Conservation (phyloP, 2,329 filamentous ascomycete species). For the Sordariomycetes sp. region DNA sequence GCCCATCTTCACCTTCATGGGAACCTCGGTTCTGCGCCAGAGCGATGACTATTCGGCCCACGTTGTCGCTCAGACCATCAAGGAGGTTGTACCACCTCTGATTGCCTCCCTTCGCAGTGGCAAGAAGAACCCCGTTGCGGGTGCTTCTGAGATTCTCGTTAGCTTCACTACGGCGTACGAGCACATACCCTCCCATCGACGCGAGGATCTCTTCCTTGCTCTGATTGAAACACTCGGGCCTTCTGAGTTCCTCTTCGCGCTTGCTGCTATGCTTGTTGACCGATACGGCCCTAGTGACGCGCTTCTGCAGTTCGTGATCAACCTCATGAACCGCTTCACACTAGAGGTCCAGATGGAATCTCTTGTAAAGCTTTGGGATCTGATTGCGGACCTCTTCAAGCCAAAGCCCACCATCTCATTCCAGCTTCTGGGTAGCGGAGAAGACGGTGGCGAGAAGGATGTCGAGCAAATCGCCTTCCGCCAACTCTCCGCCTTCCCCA, state of each 20-base stretch:
- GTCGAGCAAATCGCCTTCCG: conserved; percentile 40
- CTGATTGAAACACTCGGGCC: conserved; percentile 78
- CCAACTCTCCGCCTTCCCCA: conserved; percentile 47
- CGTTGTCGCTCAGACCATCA: conserved; percentile 91
- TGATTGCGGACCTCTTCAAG: conserved; percentile 68
- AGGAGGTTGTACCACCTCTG: conserved; percentile 85
- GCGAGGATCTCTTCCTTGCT: conserved; percentile 74
- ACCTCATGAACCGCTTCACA: conserved; percentile 64
- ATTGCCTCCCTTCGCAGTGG: conserved; percentile 78
- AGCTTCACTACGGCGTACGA: conserved; percentile 96
- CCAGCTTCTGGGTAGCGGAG: conserved; percentile 53
- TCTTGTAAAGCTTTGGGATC: conserved; percentile 65
- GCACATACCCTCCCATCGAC: conserved; percentile 82
- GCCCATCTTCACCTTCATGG: conserved; percentile 99
- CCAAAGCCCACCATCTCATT: conserved; percentile 66
- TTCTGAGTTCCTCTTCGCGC: conserved; percentile 78
- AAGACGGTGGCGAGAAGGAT: conserved; percentile 38
- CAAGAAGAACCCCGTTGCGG: conserved; percentile 67
- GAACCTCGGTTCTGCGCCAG: conserved; percentile 80
- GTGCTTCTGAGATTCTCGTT: conserved; percentile 80
- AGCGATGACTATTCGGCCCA: conserved; percentile 95
- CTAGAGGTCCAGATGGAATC: conserved; percentile 71
- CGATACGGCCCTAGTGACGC: conserved; percentile 71
- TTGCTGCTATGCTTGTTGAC: conserved; percentile 85
- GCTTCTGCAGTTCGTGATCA: conserved; percentile 64